A percentile compares a stretch with the other conserved stretches of the same genome.
Conservation (phyloP, 2,329 filamentous ascomycete species). For the Diaporthe longicolla region DNA sequence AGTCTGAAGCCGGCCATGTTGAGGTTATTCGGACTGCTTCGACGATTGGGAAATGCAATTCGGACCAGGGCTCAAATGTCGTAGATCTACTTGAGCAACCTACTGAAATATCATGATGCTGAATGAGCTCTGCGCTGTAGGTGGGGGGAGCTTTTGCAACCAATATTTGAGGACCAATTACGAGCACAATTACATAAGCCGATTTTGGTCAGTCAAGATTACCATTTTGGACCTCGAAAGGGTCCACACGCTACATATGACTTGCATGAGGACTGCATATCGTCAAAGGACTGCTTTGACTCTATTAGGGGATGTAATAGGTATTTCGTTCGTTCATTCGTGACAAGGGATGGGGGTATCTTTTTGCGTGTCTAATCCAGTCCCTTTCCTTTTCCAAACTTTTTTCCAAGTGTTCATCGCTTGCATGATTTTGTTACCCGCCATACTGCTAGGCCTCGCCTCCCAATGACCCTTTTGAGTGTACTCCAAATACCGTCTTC, state of each 20-base stretch:
- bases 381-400: constrained; percentile 26
- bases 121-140: not conserved
- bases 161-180: constrained; percentile 18
- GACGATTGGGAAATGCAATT: not conserved
- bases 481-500: constrained; percentile 83
- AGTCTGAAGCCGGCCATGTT: constrained; percentile 88
- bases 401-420: constrained; percentile 39
- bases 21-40: constrained; percentile 26
- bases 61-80: not conserved
- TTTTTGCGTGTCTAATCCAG: constrained; percentile 32
- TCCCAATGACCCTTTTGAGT: constrained; percentile 75
- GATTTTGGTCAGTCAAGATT: not conserved
- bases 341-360: constrained; percentile 37
- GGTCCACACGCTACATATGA: not conserved
- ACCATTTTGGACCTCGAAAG: not conserved
- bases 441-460: constrained; percentile 74
- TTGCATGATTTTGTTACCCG: constrained; percentile 74
- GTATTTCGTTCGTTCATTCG: constrained; percentile 21
- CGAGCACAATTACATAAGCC: constrained; percentile 39
- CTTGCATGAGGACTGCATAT: not conserved
- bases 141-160: constrained; percentile 9
- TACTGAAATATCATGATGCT: constrained; percentile 4
- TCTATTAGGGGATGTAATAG: not conserved
- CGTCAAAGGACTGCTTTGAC: not conserved
- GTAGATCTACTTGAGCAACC: not conserved